These are phyloP conservation scores for Gymnopilus dilepis DNA, from an alignment of 768 basidiomycete genomes.

Conservation along the genomic window DNA sequence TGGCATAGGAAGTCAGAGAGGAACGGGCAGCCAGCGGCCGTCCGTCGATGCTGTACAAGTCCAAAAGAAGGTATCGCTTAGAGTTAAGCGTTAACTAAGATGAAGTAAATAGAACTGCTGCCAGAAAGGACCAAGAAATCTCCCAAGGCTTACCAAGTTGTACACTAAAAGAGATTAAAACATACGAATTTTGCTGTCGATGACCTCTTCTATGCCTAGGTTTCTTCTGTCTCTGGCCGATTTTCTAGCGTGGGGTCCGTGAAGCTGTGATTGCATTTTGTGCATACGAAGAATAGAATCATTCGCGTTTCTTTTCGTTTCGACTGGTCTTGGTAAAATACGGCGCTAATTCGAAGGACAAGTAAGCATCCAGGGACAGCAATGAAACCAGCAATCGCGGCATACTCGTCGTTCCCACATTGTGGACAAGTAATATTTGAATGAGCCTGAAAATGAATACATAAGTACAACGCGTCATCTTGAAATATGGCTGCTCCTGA, in stretches of 20 bases:
- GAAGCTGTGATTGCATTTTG: constrained; percentile 79
- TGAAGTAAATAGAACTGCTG: constrained; percentile 1
- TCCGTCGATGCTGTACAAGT: background rate
- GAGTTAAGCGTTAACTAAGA: constrained; percentile 19
- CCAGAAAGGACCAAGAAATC: background rate
- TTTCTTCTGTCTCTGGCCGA: constrained; percentile 30
- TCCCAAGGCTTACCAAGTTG: background rate
- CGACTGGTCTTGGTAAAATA: constrained; percentile 96
- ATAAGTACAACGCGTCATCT: background rate
- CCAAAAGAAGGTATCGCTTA: constrained; percentile 6
- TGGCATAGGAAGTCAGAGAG: background rate
- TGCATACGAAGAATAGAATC: constrained; percentile 92
- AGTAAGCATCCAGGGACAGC: constrained; percentile 3
- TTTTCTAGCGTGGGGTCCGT: constrained; percentile 66
- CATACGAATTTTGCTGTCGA: background rate
- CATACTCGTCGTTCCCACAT: constrained; percentile 86
- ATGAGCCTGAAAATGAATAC: constrained; percentile 63
- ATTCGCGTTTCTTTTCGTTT: constrained; percentile 95
- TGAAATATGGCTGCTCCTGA: constrained; percentile 34
- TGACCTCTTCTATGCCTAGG: background rate
- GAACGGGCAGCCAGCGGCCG: background rate
- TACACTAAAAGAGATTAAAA: constrained; percentile 11
- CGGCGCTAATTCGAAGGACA: constrained; percentile 69
- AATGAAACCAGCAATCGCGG: constrained; percentile 36
- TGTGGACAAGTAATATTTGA: constrained; percentile 83